Percentiles rank a stretch among this genome's conserved stretches.
These are phyloP conservation scores for Blastomyces parvus DNA, from an alignment of 2,329 filamentous ascomycete genomes.

Conservation along the genomic window DNA sequence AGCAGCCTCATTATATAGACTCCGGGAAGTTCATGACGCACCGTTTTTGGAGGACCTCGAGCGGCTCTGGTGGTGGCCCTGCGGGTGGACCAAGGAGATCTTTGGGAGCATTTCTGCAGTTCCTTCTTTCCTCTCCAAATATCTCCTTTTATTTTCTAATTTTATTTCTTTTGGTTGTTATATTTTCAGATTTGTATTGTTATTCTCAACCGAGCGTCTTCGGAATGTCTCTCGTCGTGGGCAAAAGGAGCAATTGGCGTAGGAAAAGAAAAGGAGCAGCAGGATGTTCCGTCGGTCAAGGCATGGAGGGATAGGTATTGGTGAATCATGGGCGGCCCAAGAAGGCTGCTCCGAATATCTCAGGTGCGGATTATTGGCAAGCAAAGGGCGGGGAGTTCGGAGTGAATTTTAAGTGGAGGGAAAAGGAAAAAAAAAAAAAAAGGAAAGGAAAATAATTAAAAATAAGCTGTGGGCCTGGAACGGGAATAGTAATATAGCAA, in stretches of 20 bases:
- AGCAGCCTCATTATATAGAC: constrained; percentile 3
- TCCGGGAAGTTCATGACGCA: constrained; percentile 20
- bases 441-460: not conserved
- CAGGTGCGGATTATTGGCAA: not conserved
- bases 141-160: not conserved
- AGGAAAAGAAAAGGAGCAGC: not conserved
- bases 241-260: not conserved
- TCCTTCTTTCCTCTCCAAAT: constrained; percentile 17
- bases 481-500: not conserved
- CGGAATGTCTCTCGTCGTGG: not conserved
- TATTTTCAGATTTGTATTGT: not conserved
- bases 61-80: constrained; percentile 18
- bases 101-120: constrained; percentile 22
- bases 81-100: constrained; percentile 17
- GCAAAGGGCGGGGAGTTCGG: not conserved
- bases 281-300: not conserved
- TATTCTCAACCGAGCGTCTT: not conserved
- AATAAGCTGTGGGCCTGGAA: not conserved
- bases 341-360: not conserved
- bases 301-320: not conserved
- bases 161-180: not conserved
- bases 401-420: not conserved
- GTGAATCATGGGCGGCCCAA: not conserved
- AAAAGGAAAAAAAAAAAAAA: not conserved
- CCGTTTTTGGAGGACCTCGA: constrained; percentile 29